phyloP scores from a whole-genome alignment of 495 filamentous ascomycete genomes.

The Penicillium steckii region DNA sequence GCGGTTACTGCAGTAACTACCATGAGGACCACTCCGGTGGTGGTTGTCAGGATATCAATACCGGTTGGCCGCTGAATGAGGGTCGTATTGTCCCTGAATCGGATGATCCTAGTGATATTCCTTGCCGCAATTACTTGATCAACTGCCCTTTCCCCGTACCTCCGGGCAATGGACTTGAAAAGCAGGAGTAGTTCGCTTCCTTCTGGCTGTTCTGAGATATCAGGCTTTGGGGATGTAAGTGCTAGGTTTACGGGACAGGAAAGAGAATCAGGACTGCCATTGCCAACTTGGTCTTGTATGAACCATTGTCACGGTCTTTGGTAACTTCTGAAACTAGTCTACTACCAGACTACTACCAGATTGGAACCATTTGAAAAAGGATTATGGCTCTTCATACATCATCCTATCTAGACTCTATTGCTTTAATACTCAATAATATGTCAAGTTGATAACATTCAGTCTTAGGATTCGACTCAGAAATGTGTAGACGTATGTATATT shows the following conservation, averaged over 20 bases:
- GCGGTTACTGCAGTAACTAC: slow-evolving; percentile 6
- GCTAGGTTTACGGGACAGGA: too few relatives aligned
- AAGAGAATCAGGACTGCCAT: too few relatives aligned
- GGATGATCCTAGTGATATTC: slow-evolving; percentile 4
- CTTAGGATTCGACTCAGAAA: background rate
- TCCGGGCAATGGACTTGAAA: slow-evolving; percentile 5
- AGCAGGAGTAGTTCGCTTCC: background rate
- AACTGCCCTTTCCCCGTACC: slow-evolving; percentile 5
- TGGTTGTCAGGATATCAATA: slow-evolving; percentile 8
- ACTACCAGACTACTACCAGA: too few relatives aligned
- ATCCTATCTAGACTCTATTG: background rate
- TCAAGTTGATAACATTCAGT: background rate
- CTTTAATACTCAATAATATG: background rate
- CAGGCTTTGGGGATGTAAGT: too few relatives aligned
- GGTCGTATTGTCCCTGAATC: slow-evolving; percentile 3
- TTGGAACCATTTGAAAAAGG: background rate
- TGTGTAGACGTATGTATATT: background rate
- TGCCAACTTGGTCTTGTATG: too few relatives aligned
- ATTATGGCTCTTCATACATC: too few relatives aligned
- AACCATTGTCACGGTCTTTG: too few relatives aligned
- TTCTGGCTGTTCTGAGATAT: background rate
- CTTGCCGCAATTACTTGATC: slow-evolving; percentile 3
- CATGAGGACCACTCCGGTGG: slow-evolving; percentile 4
- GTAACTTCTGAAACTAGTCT: too few relatives aligned
- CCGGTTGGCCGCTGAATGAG: slow-evolving; percentile 4